phyloP scores from a whole-genome alignment of 2,329 filamentous ascomycete genomes.

The Ilyonectria robusta region DNA sequence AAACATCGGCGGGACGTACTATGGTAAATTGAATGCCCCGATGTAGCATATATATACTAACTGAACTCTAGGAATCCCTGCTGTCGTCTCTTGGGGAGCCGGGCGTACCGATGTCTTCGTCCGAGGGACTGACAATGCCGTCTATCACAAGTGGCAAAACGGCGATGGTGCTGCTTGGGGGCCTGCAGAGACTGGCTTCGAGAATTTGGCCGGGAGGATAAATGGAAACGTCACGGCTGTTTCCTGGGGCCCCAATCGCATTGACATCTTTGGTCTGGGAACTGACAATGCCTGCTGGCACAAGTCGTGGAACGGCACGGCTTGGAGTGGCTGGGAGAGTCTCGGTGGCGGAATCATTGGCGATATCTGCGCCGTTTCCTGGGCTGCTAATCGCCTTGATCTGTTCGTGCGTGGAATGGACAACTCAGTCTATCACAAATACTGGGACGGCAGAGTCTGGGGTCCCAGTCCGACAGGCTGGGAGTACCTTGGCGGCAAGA shows the following conservation, averaged over 20 bases:
- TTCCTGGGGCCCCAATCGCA: conserved; percentile 43
- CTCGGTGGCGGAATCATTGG: conserved; percentile 48
- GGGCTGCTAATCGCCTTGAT: conserved; percentile 46
- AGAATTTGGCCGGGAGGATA: neutral
- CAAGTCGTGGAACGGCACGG: conserved; percentile 36
- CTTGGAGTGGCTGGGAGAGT: conserved; percentile 41
- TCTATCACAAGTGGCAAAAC: neutral
- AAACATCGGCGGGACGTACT: too few species aligned
- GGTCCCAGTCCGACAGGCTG: neutral
- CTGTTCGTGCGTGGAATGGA: conserved; percentile 49
- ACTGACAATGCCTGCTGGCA: conserved; percentile 43
- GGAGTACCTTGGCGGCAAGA: conserved; percentile 6
- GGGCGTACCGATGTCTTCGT: neutral
- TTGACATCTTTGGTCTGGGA: conserved; percentile 44
- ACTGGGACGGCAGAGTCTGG: conserved; percentile 47
- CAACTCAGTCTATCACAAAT: conserved; percentile 47
- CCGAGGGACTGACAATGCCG: neutral
- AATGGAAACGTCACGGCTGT: conserved; percentile 24
- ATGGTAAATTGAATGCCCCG: neutral
- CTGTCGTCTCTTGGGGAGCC: neutral
- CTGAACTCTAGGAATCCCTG: neutral
- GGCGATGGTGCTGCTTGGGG: neutral
- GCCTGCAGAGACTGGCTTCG: neutral
- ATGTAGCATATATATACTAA: neutral
- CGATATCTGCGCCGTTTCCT: conserved; percentile 41